Base-by-base conservation (phyloP, 768 basidiomycete species). In the Lyophyllum decastes region DNA sequence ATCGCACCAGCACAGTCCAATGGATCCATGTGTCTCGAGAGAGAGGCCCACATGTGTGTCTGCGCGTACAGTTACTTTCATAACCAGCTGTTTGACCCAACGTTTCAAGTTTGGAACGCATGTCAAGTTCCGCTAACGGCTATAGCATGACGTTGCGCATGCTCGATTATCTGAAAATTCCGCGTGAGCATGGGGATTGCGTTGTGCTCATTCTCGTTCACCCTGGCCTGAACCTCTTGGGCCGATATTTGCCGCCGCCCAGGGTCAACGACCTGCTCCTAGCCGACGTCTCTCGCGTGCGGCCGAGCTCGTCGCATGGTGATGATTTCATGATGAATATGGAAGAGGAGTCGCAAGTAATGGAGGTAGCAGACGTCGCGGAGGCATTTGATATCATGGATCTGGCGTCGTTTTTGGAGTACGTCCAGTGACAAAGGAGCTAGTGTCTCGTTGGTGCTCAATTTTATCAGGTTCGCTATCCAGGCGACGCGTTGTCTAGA, bases 361-460 rank as follows among this genome's bases (percentile, higher is more conserved):
- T 73, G 5, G 69, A 75, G 14, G 81, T 80, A 53, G 67, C 74
- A 47, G 85, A 84, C 53, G 84, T 82, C 54, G 76, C 82, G 70
- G 85, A 83, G 61, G 78, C 76, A 8, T 83, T 83, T 49, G 87
- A 88, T 65, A 82, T 88, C 50, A 89, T 91, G 86, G 89, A 91
- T 68, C 73, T 91, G 17, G 88, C 88, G 14, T 83, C 87, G 0
- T 91, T 90, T 70, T 76, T 91, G 2, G 88, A 91, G 87, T 88
- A 62, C 56, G 83, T 45, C 19, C 9, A 25, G 61, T 14, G 22
- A 30, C 26, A 11, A 35, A 45, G n/a, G 40, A 24, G 0, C 40
- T 19, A 33, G 9, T 12, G 43, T 16, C 44, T 19, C 25, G 48
- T n/a, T 49, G 21, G 33, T 49, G 38, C 57, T 64, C 21, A 61